Evolutionary conservation across 2,329 filamentous ascomycete species (phyloP).

Genomic region (Pseudogymnoascus sp.): DNA sequence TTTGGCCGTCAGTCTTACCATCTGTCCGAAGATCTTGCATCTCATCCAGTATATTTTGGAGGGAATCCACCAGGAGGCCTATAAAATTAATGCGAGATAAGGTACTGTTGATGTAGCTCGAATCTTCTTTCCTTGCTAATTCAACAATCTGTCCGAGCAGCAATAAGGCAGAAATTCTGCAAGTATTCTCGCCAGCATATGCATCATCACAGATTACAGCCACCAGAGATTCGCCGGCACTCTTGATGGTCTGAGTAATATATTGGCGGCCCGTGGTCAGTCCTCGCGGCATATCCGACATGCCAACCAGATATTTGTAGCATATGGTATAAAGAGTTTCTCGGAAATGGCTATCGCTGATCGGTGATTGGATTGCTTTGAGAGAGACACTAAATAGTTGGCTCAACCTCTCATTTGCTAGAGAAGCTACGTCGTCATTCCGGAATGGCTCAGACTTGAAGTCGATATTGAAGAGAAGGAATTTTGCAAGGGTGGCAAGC

Average conservation of each 20-base stretch:
- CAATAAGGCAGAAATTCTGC: conserved; percentile 77
- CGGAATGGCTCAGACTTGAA: conserved; percentile 37
- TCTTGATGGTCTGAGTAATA: conserved; percentile 62
- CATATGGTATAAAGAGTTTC: conserved; percentile 87
- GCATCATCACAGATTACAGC: conserved; percentile 90
- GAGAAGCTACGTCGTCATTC: conserved; percentile 50
- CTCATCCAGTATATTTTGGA: conserved; percentile 69
- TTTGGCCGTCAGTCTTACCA: conserved; percentile 37
- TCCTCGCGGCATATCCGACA: conserved; percentile 46
- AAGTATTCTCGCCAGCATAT: conserved; percentile 71
- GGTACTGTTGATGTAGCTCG: conserved; percentile 66
- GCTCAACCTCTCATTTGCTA: conserved; percentile 81
- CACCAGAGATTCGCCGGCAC: conserved; percentile 72
- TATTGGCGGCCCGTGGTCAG: conserved; percentile 40
- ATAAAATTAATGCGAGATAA: conserved; percentile 86
- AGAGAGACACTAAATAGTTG: conserved; percentile 86
- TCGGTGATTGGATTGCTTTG: conserved; percentile 66
- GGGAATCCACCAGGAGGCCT: conserved; percentile 78
- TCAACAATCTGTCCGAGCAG: conserved; percentile 72
- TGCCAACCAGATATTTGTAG: conserved; percentile 72
- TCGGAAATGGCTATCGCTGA: conserved; percentile 62
- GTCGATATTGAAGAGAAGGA: conserved; percentile 64
- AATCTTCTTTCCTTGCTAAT: conserved; percentile 63
- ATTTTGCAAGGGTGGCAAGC: conserved; percentile 66
- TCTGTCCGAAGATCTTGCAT: conserved; percentile 49